Conservation (phyloP, 805 yeast species). For the Scheffersomyces lignosus region DNA sequence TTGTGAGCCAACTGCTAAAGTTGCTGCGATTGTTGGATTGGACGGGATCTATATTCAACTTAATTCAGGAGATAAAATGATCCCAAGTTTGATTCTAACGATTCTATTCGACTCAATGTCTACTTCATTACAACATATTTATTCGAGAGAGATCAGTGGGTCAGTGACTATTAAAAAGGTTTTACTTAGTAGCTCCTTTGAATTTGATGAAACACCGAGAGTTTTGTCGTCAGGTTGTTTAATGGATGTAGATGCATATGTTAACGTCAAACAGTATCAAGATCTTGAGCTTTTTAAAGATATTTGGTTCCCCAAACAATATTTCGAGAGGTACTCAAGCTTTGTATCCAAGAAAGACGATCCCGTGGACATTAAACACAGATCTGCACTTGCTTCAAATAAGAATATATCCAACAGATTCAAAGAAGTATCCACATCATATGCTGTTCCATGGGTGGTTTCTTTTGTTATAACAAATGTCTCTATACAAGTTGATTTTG, state of each 20-base stretch:
- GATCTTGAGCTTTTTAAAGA: constrained; percentile 81
- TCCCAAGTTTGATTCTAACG: constrained; percentile 40
- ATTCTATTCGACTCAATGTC: constrained; percentile 54
- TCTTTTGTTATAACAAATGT: constrained; percentile 56
- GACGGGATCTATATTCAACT: constrained; percentile 64
- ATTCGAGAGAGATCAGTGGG: constrained; percentile 87
- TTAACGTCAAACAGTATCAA: constrained; percentile 83
- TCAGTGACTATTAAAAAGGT: constrained; percentile 50
- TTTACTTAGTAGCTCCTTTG: constrained; percentile 48
- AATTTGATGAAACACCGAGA: constrained; percentile 40
- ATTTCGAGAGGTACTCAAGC: constrained; percentile 6
- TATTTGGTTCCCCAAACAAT: constrained; percentile 64
- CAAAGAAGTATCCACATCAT: constrained; percentile 58
- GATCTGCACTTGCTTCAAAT: constrained; percentile 21
- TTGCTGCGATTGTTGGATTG: constrained; percentile 78
- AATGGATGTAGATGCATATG: constrained; percentile 55
- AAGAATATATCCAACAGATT: constrained; percentile 47
- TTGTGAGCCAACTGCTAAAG: constrained; percentile 93
- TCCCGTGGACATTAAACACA: not conserved
- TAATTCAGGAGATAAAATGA: constrained; percentile 48
- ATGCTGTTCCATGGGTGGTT: constrained; percentile 74
- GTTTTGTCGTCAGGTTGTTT: constrained; percentile 53
- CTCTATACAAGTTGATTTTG: constrained; percentile 66
- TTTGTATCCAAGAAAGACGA: not conserved
- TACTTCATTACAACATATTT: constrained; percentile 83